A percentile compares a stretch with the other conserved stretches of the same genome.
Conservation (phyloP, 2,329 filamentous ascomycete species). For the Pseudocercospora crystallina region DNA sequence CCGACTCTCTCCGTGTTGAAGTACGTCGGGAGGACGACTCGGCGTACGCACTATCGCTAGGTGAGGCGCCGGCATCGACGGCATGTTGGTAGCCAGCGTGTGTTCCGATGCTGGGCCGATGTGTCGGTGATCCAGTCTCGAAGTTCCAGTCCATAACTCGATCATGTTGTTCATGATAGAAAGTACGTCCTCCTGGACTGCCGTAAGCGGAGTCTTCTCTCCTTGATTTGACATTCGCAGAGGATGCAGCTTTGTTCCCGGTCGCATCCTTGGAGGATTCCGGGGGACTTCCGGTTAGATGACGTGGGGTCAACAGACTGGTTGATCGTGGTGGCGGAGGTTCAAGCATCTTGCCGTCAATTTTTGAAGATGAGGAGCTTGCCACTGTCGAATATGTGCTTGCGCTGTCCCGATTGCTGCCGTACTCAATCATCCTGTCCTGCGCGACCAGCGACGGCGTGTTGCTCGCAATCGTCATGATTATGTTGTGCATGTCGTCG, state of each 20-base stretch:
- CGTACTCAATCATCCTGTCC: constrained; percentile 14
- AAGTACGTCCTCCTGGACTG: constrained; percentile 2
- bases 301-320: constrained; percentile 14
- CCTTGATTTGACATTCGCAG: constrained; percentile 5
- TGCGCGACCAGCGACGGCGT: constrained; percentile 21
- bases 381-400: constrained; percentile 6
- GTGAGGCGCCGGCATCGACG: constrained; percentile 3
- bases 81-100: no score
- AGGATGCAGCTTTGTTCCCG: background rate
- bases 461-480: constrained; percentile 28
- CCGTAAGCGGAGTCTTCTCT: constrained; percentile 27
- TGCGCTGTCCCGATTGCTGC: constrained; percentile 17
- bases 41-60: constrained; percentile 22
- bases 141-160: constrained; percentile 24
- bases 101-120: constrained; percentile 3
- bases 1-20: constrained; percentile 26
- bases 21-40: constrained; percentile 9
- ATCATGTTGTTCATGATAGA: constrained; percentile 1
- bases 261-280: constrained; percentile 4
- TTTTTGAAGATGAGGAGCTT: no score
- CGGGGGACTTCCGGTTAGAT: constrained; percentile 6
- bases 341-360: constrained; percentile 2
- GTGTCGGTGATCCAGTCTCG: constrained; percentile 25
- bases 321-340: constrained; percentile 15
- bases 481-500: constrained; percentile 31